A percentile compares a stretch with the other conserved stretches of the same genome.
Conservation (phyloP, 345 rosid species). For the Excoecaria cochinchinensis region DNA sequence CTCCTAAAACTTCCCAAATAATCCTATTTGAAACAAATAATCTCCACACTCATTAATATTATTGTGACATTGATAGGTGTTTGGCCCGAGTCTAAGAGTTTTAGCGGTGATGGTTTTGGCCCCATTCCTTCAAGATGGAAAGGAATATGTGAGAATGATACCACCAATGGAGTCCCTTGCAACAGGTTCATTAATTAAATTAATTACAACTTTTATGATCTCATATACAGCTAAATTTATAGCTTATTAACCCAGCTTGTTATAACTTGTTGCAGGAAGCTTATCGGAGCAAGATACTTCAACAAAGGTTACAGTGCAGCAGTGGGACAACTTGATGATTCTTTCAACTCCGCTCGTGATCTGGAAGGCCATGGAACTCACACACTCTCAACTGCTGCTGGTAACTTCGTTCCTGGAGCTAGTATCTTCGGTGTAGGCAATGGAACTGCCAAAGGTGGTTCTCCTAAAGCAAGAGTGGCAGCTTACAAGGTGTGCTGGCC, state of each 20-base stretch:
- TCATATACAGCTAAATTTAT: neutral
- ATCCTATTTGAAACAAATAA: too few species aligned
- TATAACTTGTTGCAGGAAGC: slow-evolving; percentile 46
- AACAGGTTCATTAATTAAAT: slow-evolving; percentile 43
- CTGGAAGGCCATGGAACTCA: slow-evolving; percentile 81
- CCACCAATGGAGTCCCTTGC: slow-evolving; percentile 55
- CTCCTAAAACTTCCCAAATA: too few species aligned
- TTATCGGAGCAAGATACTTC: slow-evolving; percentile 64
- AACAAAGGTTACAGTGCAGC: slow-evolving; percentile 43
- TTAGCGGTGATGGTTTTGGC: slow-evolving; percentile 44
- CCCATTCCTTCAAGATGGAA: slow-evolving; percentile 81
- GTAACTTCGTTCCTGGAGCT: slow-evolving; percentile 53
- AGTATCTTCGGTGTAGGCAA: slow-evolving; percentile 51
- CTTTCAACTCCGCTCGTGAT: slow-evolving; percentile 66
- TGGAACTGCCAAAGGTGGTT: slow-evolving; percentile 83
- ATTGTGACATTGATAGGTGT: slow-evolving; percentile 38
- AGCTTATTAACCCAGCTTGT: too few species aligned
- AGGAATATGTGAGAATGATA: slow-evolving; percentile 68
- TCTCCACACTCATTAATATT: too few species aligned
- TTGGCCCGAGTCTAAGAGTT: slow-evolving; percentile 69
- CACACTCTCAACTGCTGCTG: slow-evolving; percentile 85
- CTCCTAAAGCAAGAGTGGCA: slow-evolving; percentile 77
- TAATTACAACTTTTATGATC: neutral
- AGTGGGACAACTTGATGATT: slow-evolving; percentile 47
- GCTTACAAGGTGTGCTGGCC: slow-evolving; percentile 93